These are phyloP conservation scores for Bremia lactucae DNA, from an alignment of 352 stramenopile genomes.

Conservation along the genomic window DNA sequence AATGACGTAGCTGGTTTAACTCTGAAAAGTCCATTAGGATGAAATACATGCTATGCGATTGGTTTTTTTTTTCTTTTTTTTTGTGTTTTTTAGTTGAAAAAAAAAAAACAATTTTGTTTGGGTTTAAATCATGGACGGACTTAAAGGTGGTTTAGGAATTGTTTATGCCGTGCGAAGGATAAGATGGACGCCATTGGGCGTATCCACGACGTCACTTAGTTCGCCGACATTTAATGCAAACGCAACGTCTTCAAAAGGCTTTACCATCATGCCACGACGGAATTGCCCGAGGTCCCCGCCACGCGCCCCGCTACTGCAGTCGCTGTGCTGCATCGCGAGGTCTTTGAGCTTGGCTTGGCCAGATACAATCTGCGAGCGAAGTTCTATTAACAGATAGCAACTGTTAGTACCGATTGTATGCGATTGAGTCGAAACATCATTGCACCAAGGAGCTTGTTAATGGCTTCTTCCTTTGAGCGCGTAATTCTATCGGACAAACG, in stretches of 20 bases:
- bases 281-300: slow-evolving; percentile 88
- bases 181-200: slow-evolving; percentile 94
- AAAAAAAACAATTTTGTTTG: too few relatives aligned
- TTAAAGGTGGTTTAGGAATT: too few relatives aligned
- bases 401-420: too few relatives aligned
- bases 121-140: too few relatives aligned
- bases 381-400: slow-evolving; percentile 29
- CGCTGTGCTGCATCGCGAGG: slow-evolving; percentile 72
- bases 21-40: too few relatives aligned
- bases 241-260: slow-evolving; percentile 86
- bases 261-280: slow-evolving; percentile 85
- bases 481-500: slow-evolving; percentile 87
- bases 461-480: slow-evolving; percentile 85
- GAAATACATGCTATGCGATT: too few relatives aligned
- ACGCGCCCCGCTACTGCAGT: slow-evolving; percentile 70
- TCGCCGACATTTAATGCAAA: slow-evolving; percentile 89
- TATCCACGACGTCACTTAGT: slow-evolving; percentile 91
- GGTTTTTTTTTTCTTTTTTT: too few relatives aligned
- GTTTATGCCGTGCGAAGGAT: slow-evolving; percentile 87
- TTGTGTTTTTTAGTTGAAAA: too few relatives aligned
- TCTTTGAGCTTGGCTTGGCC: slow-evolving; percentile 71
- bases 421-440: too few relatives aligned
- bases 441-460: slow-evolving; percentile 73
- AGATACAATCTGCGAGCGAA: slow-evolving; percentile 74
- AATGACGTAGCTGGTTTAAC: too few relatives aligned